Percentiles rank a stretch among this genome's conserved stretches.
Conservation (phyloP, 768 basidiomycete species). For the Xerocomellus amylosporus region DNA sequence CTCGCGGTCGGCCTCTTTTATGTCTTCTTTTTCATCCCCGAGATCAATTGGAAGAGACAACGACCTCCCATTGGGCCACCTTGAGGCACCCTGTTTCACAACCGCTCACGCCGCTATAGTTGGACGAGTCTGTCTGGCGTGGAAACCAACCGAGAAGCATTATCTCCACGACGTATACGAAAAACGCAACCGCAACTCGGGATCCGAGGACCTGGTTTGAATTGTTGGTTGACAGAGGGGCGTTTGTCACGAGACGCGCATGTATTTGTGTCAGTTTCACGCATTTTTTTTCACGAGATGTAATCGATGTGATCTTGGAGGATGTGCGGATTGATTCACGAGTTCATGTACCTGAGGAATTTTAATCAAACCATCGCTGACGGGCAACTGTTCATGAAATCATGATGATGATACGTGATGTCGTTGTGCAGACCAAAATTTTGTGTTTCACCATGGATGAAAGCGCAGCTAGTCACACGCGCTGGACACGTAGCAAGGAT, state of each 20-base stretch:
- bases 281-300: neutral
- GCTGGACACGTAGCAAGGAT: neutral
- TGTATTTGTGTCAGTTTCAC: neutral
- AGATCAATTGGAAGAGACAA: slow-evolving; percentile 68
- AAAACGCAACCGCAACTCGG: slow-evolving; percentile 23
- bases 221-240: neutral
- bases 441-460: neutral
- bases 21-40: slow-evolving; percentile 75
- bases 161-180: slow-evolving; percentile 23
- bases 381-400: neutral
- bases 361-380: neutral
- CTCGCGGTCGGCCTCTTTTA: slow-evolving; percentile 67
- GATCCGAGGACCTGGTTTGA: slow-evolving; percentile 16
- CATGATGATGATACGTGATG: neutral
- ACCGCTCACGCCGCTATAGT: slow-evolving; percentile 33
- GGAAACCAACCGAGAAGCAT: slow-evolving; percentile 51
- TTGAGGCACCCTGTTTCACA: neutral
- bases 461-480: neutral
- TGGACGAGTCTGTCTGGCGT: slow-evolving; percentile 69
- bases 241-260: neutral
- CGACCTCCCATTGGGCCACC: neutral
- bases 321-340: neutral
- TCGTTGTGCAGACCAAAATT: neutral
- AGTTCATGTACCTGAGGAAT: neutral
- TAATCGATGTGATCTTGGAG: neutral